Base-by-base conservation (phyloP, 2,329 filamentous ascomycete genomes). In the Fusarium tjaetaba region DNA sequence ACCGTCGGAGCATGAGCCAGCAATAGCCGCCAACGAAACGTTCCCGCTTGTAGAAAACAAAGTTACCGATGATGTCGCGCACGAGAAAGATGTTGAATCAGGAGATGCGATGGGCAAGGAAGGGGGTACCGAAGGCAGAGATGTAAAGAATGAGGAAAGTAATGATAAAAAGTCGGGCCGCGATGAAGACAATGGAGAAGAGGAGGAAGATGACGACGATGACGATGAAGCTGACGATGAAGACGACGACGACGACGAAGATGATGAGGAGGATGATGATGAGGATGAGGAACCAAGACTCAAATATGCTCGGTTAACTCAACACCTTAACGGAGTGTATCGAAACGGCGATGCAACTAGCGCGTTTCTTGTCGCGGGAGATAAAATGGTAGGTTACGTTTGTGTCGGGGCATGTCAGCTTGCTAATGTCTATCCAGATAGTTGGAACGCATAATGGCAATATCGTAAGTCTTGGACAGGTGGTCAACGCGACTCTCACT, bases 371-470 rank as follows among this genome's bases (percentile, higher is more conserved):
- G 94, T 97, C 56, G 93, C 93, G 45, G 96, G 96, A 59, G 96
- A 99, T 86, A 98, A 98, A 86, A 97, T 98, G 96, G 94, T 96
- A 87, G 78, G 86, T 63, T 42, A 22, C 20, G 16, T 49, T 38
- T 39, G 16, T 28, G 9, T 32, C n/a, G 16, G 45, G 36, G 20
- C 14, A 11, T 6, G n/a, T 26, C 32, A 13, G 15, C 36, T 48
- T 60, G 58, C 73, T 81, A 49, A 71, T 68, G 74, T 68, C 68
- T 78, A 73, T 73, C 55, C 83, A 96, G 93, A 92, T 98, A 71
- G 87, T 97, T 76, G 96, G 96, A 74, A 98, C 96, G 38, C 96
- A 99, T 82, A 97, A 97, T 84, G 96, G 96, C 78, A 97, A 96
- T 79, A 96, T 98, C 78, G 94, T 97, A 87, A 86, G 92, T 85